Base-by-base conservation (phyloP, 1,139 yeast genomes). In the Nakaseomyces kungkrabaensis region DNA sequence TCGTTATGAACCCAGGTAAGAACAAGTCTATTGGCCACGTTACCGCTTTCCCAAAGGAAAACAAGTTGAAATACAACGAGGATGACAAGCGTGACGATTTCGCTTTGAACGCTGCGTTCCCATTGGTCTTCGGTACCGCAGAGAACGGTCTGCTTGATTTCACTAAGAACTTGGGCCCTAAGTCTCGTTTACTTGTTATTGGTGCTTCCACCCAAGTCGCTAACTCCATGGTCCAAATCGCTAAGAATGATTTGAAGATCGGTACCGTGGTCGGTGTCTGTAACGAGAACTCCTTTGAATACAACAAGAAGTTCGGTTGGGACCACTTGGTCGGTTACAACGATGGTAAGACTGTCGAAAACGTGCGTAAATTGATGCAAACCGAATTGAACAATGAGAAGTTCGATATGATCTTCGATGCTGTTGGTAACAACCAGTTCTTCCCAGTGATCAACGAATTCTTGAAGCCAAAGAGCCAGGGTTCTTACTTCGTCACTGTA, bases 241-340 rank as follows among this genome's bases (percentile, higher is more conserved):
- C 67, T 24, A 65, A 65, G 50, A 56, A 56, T 7, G 51, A 56
- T 22, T 51, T 59, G 33, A 54, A 61, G 7, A 53, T 67, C 17
- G 59, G 62, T 11, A 63, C 63, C 1, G 69, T 74, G 31, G 74
- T 68, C 9, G 71, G 74, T 24, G 69, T 75, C 3, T 74, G 79
- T 55, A 74, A 78, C 6, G 53, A 69, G 0, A 53, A 59, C 1
- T 69, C 82, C 17, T 66, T 67, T 8, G 73, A 67, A 4, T 58
- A 72, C 33, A 77, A 78, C 43, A 65, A 64, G 48, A 59, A 63
- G 5, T 61, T 75, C 24, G 88, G 88, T 5, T 85, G 80, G 22
- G 77, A 76, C 55, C 58, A 68, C 17, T 61, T 70, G 27, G 69
- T 82, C 44, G 79, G 82, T 54, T 82, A 82, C 64, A 72, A 73